Base-by-base conservation (phyloP, 2,329 filamentous ascomycete genomes). In the Fusarium bulbicola region DNA sequence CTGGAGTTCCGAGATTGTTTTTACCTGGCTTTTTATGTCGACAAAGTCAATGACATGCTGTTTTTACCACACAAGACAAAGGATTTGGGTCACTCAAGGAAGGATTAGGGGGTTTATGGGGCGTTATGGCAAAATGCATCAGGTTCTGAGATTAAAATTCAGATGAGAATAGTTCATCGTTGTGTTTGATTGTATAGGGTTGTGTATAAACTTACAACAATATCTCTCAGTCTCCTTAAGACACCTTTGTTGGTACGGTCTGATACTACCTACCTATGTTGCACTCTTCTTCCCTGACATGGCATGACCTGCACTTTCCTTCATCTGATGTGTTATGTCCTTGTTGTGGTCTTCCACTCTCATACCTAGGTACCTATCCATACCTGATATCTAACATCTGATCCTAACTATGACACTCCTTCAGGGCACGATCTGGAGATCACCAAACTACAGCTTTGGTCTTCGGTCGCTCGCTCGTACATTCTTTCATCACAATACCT, bases 1-100 rank as follows among this genome's bases (percentile, higher is more conserved):
- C 63, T 75, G 78, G 77, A 72, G 76, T 79, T 77, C 73, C 70
- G 70, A 77, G 72, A 76, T 75, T 76, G 66, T 73, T 75, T 78
- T 76, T 76, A 67, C 30, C 67, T 74, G 59, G 62, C 74, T 73
- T 58, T 67, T 59, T 62, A 59, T 54, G 49, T 40, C 37, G 49
- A 46, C 46, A 65, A 59, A 54, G 68, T 72, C 66, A 60, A 72
- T 66, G 53, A 66, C 47, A 63, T 68, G 53, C 52, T 54, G 49
- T 61, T 73, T 59, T 54, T n/a, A 28, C 42, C 47, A 52, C 36
- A 75, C 45, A 61, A 49, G 59, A 50, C 66, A 72, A 70, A 40
- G 72, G 66, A 72, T 73, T 73, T 72, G 64, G 74, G 69, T 42
- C 59, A 53, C 53, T 57, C 64, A 64, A 28, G 66, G 66, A 24